Percentiles rank a stretch among this genome's conserved stretches.
These are phyloP conservation scores for Perilla frutescens DNA, from an alignment of 257 asterid genomes.

Conservation along the genomic window DNA sequence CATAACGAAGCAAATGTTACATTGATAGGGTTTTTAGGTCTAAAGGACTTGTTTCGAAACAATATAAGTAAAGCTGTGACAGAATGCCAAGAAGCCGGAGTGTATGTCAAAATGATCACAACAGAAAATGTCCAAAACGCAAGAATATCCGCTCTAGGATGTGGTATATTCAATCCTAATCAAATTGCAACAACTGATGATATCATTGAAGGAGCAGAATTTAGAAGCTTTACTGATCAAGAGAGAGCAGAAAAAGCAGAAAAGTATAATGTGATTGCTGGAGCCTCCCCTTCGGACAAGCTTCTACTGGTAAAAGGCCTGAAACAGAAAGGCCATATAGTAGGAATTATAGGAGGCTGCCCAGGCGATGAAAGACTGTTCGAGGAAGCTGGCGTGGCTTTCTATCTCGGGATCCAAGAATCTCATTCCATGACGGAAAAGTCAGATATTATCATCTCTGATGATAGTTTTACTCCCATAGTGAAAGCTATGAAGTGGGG, in stretches of 20 bases:
- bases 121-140: conserved; percentile 21
- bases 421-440: not conserved
- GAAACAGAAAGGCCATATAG: conserved; percentile 18
- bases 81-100: conserved; percentile 30
- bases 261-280: not conserved
- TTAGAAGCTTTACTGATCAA: not conserved
- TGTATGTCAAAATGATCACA: conserved; percentile 29
- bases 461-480: conserved; percentile 26
- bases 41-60: not conserved
- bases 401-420: conserved; percentile 16
- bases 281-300: conserved; percentile 20
- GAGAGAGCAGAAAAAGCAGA: not conserved
- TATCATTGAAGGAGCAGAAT: conserved; percentile 2
- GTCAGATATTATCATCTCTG: conserved; percentile 17
- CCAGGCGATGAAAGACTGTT: conserved; percentile 18
- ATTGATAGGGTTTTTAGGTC: conserved; percentile 26
- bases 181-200: not conserved
- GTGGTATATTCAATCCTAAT: conserved; percentile 11
- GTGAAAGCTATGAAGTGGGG: conserved; percentile 28
- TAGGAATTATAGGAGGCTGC: conserved; percentile 33
- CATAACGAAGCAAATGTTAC: not conserved
- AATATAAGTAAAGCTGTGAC: conserved; percentile 7
- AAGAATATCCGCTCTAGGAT: not conserved
- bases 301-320: conserved; percentile 20
- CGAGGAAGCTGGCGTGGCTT: conserved; percentile 17